Percentiles rank a stretch among this genome's conserved stretches.
Conservation (phyloP, 2,329 filamentous ascomycete species). For the Curvularia sp. region DNA sequence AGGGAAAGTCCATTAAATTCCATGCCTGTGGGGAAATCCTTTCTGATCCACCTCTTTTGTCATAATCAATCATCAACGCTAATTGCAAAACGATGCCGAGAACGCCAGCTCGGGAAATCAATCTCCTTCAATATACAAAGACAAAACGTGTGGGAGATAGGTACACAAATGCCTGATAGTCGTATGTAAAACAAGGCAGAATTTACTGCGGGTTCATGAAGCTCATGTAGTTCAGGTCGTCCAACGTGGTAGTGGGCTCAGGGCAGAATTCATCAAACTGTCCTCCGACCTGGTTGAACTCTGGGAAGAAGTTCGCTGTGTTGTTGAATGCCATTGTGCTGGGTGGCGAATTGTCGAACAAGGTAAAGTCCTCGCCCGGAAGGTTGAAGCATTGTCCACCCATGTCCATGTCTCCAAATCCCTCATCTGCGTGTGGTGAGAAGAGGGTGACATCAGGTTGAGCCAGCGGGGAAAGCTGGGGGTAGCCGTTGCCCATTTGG, state of each 20-base stretch:
- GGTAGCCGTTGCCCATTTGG: conserved; percentile 34
- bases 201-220: conserved; percentile 34
- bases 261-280: conserved; percentile 46
- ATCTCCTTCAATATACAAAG: conserved; percentile 17
- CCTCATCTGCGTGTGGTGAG: conserved; percentile 71
- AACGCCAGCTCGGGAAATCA: conserved; percentile 22
- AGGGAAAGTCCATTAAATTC: conserved; percentile 23
- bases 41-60: conserved; percentile 24
- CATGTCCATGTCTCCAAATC: conserved; percentile 60
- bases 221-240: conserved; percentile 40
- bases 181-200: conserved; percentile 24
- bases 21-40: conserved; percentile 10
- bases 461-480: conserved; percentile 72
- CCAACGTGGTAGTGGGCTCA: conserved; percentile 41
- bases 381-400: conserved; percentile 42
- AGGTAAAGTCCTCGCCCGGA: conserved; percentile 66
- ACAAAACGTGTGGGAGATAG: conserved; percentile 25
- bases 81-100: conserved; percentile 25
- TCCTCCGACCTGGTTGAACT: conserved; percentile 51
- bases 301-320: conserved; percentile 49
- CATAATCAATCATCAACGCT: conserved; percentile 25
- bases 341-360: conserved; percentile 56
- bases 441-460: conserved; percentile 73
- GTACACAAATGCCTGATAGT: conserved; percentile 33
- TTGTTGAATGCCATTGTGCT: conserved; percentile 35